These are phyloP conservation scores for Boeremia lycopersici DNA, from an alignment of 2,329 filamentous ascomycete genomes.

Conservation along the genomic window DNA sequence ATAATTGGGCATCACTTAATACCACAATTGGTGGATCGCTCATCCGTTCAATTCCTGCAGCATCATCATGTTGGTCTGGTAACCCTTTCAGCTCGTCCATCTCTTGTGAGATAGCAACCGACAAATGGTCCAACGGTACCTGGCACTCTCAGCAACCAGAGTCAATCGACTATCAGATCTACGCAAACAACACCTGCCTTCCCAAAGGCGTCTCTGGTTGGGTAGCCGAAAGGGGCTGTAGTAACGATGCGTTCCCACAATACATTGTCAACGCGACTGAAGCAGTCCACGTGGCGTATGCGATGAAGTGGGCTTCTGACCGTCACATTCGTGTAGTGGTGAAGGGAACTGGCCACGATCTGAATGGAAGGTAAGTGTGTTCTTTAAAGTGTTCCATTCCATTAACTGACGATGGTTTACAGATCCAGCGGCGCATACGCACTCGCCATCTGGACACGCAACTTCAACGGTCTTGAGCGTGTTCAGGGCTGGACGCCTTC, in stretches of 20 bases:
- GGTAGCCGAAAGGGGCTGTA: conserved; percentile 30
- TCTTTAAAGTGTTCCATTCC: too few relatives aligned
- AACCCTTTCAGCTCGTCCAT: conserved; percentile 34
- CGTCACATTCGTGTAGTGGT: conserved; percentile 18
- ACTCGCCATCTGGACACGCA: conserved; percentile 30
- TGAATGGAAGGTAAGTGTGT: conserved; percentile 15
- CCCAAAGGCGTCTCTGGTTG: conserved; percentile 35
- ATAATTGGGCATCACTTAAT: conserved; percentile 38
- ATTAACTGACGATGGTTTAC: background rate
- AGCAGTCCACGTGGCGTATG: conserved; percentile 32
- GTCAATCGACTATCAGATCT: conserved; percentile 38
- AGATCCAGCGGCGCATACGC: conserved; percentile 25
- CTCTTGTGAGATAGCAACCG: conserved; percentile 30
- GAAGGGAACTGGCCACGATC: conserved; percentile 19
- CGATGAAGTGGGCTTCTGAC: conserved; percentile 35
- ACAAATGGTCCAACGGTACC: conserved; percentile 36
- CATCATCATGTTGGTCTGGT: conserved; percentile 23
- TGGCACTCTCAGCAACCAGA: conserved; percentile 44
- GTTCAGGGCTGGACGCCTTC: conserved; percentile 6
- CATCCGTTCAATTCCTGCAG: conserved; percentile 35
- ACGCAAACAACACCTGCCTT: conserved; percentile 44
- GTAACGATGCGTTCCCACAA: conserved; percentile 35
- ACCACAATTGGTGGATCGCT: conserved; percentile 39
- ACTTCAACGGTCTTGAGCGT: conserved; percentile 16
- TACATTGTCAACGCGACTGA: conserved; percentile 46